phyloP scores from a whole-genome alignment of 805 yeast genomes.

The Yarrowia sp. region DNA sequence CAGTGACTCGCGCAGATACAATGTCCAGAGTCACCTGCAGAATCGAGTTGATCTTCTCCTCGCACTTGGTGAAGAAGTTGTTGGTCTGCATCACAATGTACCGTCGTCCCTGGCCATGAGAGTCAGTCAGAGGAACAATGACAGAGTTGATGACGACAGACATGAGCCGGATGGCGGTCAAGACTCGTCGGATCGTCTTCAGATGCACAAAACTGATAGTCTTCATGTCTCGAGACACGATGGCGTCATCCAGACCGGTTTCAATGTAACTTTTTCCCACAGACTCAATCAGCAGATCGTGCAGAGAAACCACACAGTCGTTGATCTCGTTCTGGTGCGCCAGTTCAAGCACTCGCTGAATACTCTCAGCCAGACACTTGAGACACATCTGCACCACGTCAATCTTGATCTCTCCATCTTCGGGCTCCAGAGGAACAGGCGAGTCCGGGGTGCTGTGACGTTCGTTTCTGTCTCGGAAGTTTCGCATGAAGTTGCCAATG shows the following conservation, averaged over 20 bases:
- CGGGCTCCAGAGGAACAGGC: conserved; percentile 12
- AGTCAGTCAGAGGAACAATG: conserved; percentile 68
- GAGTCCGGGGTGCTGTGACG: conserved; percentile 10
- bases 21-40: conserved; percentile 57
- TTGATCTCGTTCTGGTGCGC: conserved; percentile 54
- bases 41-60: conserved; percentile 62
- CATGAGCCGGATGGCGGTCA: conserved; percentile 61
- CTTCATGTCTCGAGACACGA: conserved; percentile 27
- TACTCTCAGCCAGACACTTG: conserved; percentile 70
- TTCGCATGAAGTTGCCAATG: conserved; percentile 38
- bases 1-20: conserved; percentile 50
- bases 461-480: conserved; percentile 29
- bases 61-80: conserved; percentile 57
- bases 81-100: conserved; percentile 63
- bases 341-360: conserved; percentile 73
- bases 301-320: conserved; percentile 60
- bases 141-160: conserved; percentile 73
- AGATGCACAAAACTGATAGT: conserved; percentile 47
- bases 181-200: conserved; percentile 49
- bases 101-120: conserved; percentile 55
- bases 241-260: conserved; percentile 66
- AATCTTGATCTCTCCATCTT: conserved; percentile 38
- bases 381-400: conserved; percentile 59
- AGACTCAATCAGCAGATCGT: conserved; percentile 65
- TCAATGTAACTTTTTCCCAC: conserved; percentile 75